These are phyloP conservation scores for Babesia sp. DNA, from an alignment of 169 alveolate genomes.

Conservation along the genomic window DNA sequence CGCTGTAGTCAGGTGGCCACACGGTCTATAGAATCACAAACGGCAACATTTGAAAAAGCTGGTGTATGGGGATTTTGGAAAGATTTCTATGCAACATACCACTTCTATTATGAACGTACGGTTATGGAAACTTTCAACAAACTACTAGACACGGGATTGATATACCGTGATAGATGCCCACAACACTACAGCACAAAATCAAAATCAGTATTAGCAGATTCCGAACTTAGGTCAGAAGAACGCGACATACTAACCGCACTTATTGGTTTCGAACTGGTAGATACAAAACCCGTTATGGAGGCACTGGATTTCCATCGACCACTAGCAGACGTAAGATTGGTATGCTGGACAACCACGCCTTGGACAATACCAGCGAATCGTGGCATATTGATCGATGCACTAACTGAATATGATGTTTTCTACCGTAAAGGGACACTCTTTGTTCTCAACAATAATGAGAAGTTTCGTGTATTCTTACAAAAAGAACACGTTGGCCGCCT, in stretches of 20 bases:
- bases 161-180: constrained; percentile 52
- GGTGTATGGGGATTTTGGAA: constrained; percentile 69
- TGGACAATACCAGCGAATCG: constrained; percentile 80
- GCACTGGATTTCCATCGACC: constrained; percentile 44
- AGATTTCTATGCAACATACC: constrained; percentile 56
- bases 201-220: constrained; percentile 54
- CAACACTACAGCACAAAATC: constrained; percentile 44
- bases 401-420: constrained; percentile 43
- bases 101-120: constrained; percentile 28
- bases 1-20: constrained; percentile 55
- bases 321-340: constrained; percentile 43
- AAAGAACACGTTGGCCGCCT: constrained; percentile 15
- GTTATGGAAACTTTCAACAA: constrained; percentile 46
- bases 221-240: constrained; percentile 36
- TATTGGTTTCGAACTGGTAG: constrained; percentile 32
- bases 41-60: constrained; percentile 16
- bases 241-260: constrained; percentile 28
- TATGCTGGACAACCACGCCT: constrained; percentile 77
- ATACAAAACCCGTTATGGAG: neutral
- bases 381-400: constrained; percentile 66
- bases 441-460: constrained; percentile 16
- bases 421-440: constrained; percentile 14
- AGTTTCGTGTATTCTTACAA: constrained; percentile 9
- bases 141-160: constrained; percentile 7
- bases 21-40: constrained; percentile 47